Conservation (phyloP, 176 grass and related monocot species). For the Phyllostachys edulis region DNA sequence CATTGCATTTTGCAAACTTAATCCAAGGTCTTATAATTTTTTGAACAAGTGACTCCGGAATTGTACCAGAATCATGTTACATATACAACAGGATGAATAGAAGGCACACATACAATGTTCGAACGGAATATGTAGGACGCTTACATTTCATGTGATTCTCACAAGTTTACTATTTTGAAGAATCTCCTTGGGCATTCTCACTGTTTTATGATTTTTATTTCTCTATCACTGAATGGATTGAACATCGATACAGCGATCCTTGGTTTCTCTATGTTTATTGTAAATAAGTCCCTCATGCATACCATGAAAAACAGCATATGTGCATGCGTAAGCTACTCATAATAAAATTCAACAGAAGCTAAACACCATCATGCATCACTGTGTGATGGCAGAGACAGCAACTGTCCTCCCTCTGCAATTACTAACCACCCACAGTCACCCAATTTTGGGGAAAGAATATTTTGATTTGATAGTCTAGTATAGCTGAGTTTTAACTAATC, state of each 20-base stretch:
- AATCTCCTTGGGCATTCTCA: background rate
- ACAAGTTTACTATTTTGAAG: background rate
- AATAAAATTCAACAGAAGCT: background rate
- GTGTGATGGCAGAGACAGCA: background rate
- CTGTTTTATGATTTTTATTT: background rate
- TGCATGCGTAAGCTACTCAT: background rate
- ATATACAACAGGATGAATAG: background rate
- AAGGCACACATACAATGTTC: background rate
- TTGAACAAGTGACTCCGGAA: background rate
- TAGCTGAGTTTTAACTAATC: background rate
- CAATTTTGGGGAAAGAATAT: background rate
- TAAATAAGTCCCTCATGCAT: background rate
- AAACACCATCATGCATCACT: background rate
- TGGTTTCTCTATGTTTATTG: background rate
- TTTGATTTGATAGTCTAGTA: background rate
- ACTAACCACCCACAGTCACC: background rate
- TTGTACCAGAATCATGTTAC: background rate
- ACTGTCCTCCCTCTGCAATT: background rate
- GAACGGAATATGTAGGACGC: background rate
- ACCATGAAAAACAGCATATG: background rate
- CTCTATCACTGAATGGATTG: background rate
- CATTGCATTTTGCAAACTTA: background rate
- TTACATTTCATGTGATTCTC: background rate
- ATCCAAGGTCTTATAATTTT: background rate
- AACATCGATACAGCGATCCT: background rate